Percentiles rank a stretch among this genome's conserved stretches.
Evolutionary conservation across 2,329 filamentous ascomycete species (phyloP).

Genomic region (Cladosporium velox): DNA sequence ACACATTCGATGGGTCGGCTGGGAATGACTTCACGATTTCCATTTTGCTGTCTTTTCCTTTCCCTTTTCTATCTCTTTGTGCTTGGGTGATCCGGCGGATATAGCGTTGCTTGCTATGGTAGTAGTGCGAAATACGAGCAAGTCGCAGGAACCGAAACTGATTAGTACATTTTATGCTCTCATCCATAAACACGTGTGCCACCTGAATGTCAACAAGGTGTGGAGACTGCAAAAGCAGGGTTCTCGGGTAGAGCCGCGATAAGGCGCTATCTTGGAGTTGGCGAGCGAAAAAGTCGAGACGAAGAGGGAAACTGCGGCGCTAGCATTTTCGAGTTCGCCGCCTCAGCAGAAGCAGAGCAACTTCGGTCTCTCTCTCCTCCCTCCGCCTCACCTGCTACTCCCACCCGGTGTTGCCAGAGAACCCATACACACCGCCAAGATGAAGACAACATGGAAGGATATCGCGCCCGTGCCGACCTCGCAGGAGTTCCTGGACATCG

Average conservation of each 20-base stretch:
- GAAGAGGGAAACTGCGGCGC: neutral
- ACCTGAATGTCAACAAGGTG: neutral
- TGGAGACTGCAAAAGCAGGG: neutral
- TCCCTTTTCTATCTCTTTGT: neutral
- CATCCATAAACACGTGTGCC: neutral
- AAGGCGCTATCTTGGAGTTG: neutral
- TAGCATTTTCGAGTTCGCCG: conserved; percentile 17
- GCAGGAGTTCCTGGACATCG: conserved; percentile 97
- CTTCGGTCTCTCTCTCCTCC: conserved; percentile 11
- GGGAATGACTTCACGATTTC: conserved; percentile 17
- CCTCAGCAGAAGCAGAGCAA: neutral
- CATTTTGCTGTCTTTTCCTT: conserved; percentile 4
- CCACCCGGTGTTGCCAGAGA: conserved; percentile 10
- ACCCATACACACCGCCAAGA: conserved; percentile 35
- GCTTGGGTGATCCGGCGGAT: neutral
- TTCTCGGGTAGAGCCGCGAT: neutral
- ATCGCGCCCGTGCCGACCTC: conserved; percentile 65
- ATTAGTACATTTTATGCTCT: neutral
- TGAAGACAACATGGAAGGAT: conserved; percentile 64
- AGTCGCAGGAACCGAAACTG: neutral
- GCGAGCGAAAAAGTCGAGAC: conserved; percentile 3
- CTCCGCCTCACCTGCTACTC: conserved; percentile 1
- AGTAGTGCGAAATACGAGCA: neutral
- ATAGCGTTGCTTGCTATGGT: neutral
- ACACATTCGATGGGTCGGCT: neutral